Conservation (phyloP, 371 early-diverging fungal genomes). For the Apophysomyces ossiformis region DNA sequence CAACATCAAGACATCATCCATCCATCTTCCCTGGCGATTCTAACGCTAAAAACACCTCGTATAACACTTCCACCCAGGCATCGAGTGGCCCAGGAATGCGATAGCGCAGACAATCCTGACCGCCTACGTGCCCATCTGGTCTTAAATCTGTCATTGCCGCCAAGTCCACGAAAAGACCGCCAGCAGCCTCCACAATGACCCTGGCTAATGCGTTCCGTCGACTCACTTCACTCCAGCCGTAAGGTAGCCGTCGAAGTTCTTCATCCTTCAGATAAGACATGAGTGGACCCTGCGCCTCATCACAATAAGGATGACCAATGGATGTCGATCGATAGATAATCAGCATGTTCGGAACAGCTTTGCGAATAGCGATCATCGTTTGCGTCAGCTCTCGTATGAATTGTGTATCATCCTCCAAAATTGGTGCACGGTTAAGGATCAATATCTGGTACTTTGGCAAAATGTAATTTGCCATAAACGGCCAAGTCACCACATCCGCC, state of each 20-base stretch:
- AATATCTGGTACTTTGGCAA: slow-evolving; percentile 47
- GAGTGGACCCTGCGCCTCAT: slow-evolving; percentile 48
- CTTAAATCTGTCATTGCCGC: slow-evolving; percentile 55
- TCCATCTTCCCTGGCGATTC: slow-evolving; percentile 4
- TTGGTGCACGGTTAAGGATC: slow-evolving; percentile 56
- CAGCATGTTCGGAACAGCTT: slow-evolving; percentile 39
- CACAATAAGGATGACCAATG: slow-evolving; percentile 51
- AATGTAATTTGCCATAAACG: slow-evolving; percentile 49
- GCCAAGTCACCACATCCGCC: slow-evolving; percentile 49
- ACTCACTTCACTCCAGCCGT: slow-evolving; percentile 57
- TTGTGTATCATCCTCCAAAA: slow-evolving; percentile 47
- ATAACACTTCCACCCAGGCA: slow-evolving; percentile 55
- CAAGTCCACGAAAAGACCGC: slow-evolving; percentile 62
- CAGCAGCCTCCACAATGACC: slow-evolving; percentile 58
- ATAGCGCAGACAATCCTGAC: slow-evolving; percentile 62
- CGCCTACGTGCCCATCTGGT: slow-evolving; percentile 66
- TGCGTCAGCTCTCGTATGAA: slow-evolving; percentile 51
- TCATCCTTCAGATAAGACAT: slow-evolving; percentile 25
- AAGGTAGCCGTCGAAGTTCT: slow-evolving; percentile 49
- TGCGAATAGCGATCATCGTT: slow-evolving; percentile 52
- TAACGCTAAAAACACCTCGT: slow-evolving; percentile 44
- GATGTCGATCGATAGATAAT: slow-evolving; percentile 59
- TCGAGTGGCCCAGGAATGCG: slow-evolving; percentile 70
- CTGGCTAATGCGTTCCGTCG: slow-evolving; percentile 62
- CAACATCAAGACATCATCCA: too few species aligned